Percentiles rank a stretch among this genome's conserved stretches.
Evolutionary conservation across 2,329 filamentous ascomycete genomes (phyloP).

Genomic region (Onygenales sp.): DNA sequence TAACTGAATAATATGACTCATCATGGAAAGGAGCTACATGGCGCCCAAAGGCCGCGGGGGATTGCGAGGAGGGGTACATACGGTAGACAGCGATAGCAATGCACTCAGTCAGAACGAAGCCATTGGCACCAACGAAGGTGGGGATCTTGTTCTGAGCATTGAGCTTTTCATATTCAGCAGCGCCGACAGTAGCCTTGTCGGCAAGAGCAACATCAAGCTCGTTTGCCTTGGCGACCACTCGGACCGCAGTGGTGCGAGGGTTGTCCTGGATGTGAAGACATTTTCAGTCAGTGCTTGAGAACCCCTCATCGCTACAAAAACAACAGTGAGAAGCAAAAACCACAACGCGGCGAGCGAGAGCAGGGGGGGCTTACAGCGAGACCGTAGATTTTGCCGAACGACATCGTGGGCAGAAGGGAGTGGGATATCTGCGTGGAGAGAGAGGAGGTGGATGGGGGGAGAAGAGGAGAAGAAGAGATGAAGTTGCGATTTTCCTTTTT

Average conservation of each 20-base stretch:
- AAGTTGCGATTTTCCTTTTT: slow-evolving; percentile 11
- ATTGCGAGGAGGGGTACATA: slow-evolving; percentile 47
- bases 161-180: slow-evolving; percentile 70
- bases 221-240: slow-evolving; percentile 95
- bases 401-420: slow-evolving; percentile 52
- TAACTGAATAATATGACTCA: slow-evolving; percentile 75
- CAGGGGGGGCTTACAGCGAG: slow-evolving; percentile 52
- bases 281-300: slow-evolving; percentile 17
- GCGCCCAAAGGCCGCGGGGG: slow-evolving; percentile 13
- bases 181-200: slow-evolving; percentile 55
- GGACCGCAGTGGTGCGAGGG: slow-evolving; percentile 78
- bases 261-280: slow-evolving; percentile 54
- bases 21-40: slow-evolving; percentile 46
- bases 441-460: slow-evolving; percentile 5
- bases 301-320: not conserved
- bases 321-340: not conserved
- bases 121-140: slow-evolving; percentile 84
- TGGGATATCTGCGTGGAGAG: slow-evolving; percentile 1
- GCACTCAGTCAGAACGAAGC: slow-evolving; percentile 77
- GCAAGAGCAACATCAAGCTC: slow-evolving; percentile 83
- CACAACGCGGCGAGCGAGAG: not conserved
- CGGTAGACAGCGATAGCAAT: slow-evolving; percentile 97
- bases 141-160: slow-evolving; percentile 88
- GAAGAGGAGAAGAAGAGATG: slow-evolving; percentile 13
- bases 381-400: slow-evolving; percentile 97